A percentile compares a stretch with the other conserved stretches of the same genome.
Conservation (phyloP, 768 basidiomycete genomes). For the Mycena venus region DNA sequence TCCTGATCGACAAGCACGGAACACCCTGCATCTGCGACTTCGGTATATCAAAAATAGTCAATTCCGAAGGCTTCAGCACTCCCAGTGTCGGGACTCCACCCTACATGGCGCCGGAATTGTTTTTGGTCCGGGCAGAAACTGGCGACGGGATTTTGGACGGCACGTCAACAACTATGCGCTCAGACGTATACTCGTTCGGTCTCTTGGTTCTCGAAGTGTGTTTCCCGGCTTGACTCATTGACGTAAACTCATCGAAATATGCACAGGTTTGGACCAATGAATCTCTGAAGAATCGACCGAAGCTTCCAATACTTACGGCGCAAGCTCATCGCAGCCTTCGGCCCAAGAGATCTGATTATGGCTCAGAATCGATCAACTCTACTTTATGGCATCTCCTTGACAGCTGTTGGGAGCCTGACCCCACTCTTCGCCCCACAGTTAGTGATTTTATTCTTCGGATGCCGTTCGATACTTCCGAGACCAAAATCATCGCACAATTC, state of each 20-base stretch:
- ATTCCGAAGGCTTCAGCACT: conserved; percentile 13
- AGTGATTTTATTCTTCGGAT: neutral
- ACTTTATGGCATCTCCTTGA: neutral
- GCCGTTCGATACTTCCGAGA: neutral
- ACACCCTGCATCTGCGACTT: conserved; percentile 22
- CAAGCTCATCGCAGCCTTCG: neutral
- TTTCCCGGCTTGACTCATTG: too few species aligned
- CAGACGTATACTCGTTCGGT: conserved; percentile 25
- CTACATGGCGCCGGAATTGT: conserved; percentile 30
- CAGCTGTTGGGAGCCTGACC: neutral
- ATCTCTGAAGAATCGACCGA: neutral
- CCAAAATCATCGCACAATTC: neutral
- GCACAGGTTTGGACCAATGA: neutral
- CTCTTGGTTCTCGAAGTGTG: conserved; percentile 23
- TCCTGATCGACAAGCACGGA: conserved; percentile 16
- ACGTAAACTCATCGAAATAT: neutral
- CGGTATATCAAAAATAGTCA: conserved; percentile 20
- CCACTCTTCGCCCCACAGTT: neutral
- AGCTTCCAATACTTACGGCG: neutral
- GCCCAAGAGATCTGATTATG: neutral
- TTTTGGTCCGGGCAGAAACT: neutral
- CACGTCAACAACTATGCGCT: conserved; percentile 2
- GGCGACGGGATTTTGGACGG: neutral
- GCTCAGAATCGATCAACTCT: neutral
- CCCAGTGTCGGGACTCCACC: conserved; percentile 13